These are phyloP conservation scores for Alisma plantagoaquatica DNA, from an alignment of 106 monocot genomes.

Conservation along the genomic window DNA sequence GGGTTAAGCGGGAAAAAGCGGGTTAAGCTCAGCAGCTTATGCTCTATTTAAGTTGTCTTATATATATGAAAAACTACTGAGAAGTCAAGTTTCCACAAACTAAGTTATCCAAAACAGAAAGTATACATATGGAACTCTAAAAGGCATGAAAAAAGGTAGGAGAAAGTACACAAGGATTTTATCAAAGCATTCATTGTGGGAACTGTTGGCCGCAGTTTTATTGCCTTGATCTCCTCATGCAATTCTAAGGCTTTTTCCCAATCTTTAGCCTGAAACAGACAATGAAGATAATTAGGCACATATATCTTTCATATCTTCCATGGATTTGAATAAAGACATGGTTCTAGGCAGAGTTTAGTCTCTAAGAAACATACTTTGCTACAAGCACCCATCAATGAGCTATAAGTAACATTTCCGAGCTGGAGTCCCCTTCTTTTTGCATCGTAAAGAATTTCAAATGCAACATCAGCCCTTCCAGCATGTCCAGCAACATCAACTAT, in stretches of 20 bases:
- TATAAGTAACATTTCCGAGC: conserved; percentile 71
- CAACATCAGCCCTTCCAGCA: conserved; percentile 65
- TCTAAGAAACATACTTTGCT: conserved; percentile 56
- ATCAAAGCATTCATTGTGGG: conserved; percentile 86
- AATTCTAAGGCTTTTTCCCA: conserved; percentile 89
- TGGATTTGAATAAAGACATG: background rate
- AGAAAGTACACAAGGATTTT: conserved; percentile 62
- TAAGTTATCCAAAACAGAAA: no score
- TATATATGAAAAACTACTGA: no score
- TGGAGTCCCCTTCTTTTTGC: conserved; percentile 47
- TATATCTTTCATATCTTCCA: background rate
- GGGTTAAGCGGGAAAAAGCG: no score
- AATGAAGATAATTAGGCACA: conserved; percentile 6
- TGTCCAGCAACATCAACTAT: conserved; percentile 91
- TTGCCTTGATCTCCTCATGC: conserved; percentile 68
- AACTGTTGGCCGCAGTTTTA: conserved; percentile 68
- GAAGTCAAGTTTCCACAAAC: no score
- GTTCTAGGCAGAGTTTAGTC: no score
- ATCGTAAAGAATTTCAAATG: conserved; percentile 70
- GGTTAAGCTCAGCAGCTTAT: no score
- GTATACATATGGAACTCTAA: no score
- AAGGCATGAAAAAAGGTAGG: conserved; percentile 1
- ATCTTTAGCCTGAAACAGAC: conserved; percentile 62
- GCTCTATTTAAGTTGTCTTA: no score
- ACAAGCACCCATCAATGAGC: conserved; percentile 94